Evolutionary conservation across 768 basidiomycete species (phyloP), one percentile per base, ranked within the genome.

Genomic region (Piloderma croceum): DNA sequence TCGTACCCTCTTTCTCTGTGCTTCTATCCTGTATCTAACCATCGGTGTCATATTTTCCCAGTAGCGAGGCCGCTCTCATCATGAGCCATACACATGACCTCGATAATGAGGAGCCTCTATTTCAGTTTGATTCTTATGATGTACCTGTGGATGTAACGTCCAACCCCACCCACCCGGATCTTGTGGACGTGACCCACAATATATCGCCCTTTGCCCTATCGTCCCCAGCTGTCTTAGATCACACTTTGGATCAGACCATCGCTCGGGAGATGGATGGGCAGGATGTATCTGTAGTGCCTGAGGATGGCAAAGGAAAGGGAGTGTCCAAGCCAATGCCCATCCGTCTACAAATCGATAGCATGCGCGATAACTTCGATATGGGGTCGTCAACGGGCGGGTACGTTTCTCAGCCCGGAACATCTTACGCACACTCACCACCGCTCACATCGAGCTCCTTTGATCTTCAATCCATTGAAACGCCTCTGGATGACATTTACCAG

Each of bases 101-200:
- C 71, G 74, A 79, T 75, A 73, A 72, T 68, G 67, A 71, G 39
- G 68, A 70, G 47, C 52, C 65, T 33, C 49, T 79, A 54, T 74
- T 76, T 54, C 64, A 68, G 41, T 74, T 76, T 51, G 74, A 74
- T 52, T 55, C 68, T 39, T 70, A 62, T 63, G 70, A 76, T 11
- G 20, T 12, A 15, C 13, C 25, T 4, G 27, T 21, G 37, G 15
- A 7, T 22, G 20, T 22, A 23, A 37, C 23, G 15, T 27, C 31
- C 51, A 32, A 31, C 29, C 15, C 15, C 10, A 15, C 29, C 15
- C 15, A 31, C 29, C 15, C 15, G 29, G 29, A 31, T 31, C 29
- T 31, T 17, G 29, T 31, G 10, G 46, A 38, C n/a, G 36, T 35
- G 47, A 33, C 37, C 13, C 6, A n/a, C 37, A 13, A 29, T 12